Evolutionary conservation across 2,329 filamentous ascomycete species (phyloP).

Genomic region (Ramichloridium luteum): DNA sequence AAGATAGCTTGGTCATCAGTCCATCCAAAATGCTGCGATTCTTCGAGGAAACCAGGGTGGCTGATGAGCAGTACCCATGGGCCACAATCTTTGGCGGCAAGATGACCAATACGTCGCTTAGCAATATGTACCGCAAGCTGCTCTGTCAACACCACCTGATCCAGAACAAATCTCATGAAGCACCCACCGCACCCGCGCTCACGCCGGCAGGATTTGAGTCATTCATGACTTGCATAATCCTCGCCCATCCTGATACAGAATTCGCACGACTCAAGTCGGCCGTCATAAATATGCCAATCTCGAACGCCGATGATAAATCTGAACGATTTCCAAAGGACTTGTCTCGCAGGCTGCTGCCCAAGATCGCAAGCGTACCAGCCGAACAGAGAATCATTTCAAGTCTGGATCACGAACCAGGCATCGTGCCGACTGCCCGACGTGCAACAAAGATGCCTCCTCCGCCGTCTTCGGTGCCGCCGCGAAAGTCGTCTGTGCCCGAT

Average conservation of each 20-base stretch:
- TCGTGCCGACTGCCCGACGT: slow-evolving; percentile 32
- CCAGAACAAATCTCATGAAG: slow-evolving; percentile 31
- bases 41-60: slow-evolving; percentile 54
- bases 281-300: slow-evolving; percentile 59
- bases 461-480: slow-evolving; percentile 15
- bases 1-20: slow-evolving; percentile 57
- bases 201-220: slow-evolving; percentile 36
- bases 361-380: slow-evolving; percentile 41
- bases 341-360: slow-evolving; percentile 59
- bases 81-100: slow-evolving; percentile 33
- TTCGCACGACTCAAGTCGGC: slow-evolving; percentile 56
- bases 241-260: slow-evolving; percentile 65
- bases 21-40: slow-evolving; percentile 64
- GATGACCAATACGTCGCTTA: slow-evolving; percentile 29
- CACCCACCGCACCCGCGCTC: slow-evolving; percentile 32
- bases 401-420: slow-evolving; percentile 27
- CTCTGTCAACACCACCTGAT: slow-evolving; percentile 38
- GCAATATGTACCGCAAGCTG: slow-evolving; percentile 36
- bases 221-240: slow-evolving; percentile 63
- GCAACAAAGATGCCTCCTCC: slow-evolving; percentile 25
- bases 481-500: slow-evolving; percentile 22
- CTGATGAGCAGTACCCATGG: slow-evolving; percentile 58
- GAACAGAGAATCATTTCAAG: slow-evolving; percentile 48
- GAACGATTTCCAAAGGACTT: slow-evolving; percentile 72
- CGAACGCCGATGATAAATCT: slow-evolving; percentile 47